phyloP scores from a whole-genome alignment of 2,329 filamentous ascomycete species.

The Alternaria postmessia region DNA sequence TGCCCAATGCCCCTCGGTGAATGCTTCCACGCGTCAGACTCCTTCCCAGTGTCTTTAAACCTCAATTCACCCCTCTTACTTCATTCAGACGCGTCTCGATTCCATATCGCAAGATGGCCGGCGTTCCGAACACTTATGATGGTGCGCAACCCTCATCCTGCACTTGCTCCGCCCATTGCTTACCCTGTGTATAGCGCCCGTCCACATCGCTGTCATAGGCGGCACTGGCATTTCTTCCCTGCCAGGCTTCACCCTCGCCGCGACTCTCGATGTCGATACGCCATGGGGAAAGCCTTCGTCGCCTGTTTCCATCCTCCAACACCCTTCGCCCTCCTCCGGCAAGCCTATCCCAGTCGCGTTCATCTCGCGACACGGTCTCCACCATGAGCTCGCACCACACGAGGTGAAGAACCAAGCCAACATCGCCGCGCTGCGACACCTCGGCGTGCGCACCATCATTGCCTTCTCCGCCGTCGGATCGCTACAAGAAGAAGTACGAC shows the following conservation, averaged over 20 bases:
- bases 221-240: conserved; percentile 92
- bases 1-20: conserved; percentile 17
- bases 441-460: conserved; percentile 90
- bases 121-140: conserved; percentile 44
- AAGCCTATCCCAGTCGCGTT: conserved; percentile 78
- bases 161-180: conserved; percentile 2
- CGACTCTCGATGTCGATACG: conserved; percentile 76
- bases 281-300: conserved; percentile 87
- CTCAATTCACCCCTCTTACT: neutral
- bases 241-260: conserved; percentile 84
- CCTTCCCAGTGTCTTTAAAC: neutral
- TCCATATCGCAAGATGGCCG: conserved; percentile 45
- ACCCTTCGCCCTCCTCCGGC: conserved; percentile 74
- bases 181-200: conserved; percentile 50
- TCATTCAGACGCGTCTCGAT: conserved; percentile 28
- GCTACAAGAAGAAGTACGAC: conserved; percentile 89
- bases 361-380: conserved; percentile 86
- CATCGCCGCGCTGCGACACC: conserved; percentile 91
- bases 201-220: conserved; percentile 62
- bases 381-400: conserved; percentile 91
- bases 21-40: conserved; percentile 27
- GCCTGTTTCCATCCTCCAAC: conserved; percentile 86
- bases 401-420: conserved; percentile 96
- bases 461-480: conserved; percentile 96
- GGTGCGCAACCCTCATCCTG: conserved; percentile 24